Conservation (phyloP, 768 basidiomycete genomes). For the Rhodotorula babjevae region DNA sequence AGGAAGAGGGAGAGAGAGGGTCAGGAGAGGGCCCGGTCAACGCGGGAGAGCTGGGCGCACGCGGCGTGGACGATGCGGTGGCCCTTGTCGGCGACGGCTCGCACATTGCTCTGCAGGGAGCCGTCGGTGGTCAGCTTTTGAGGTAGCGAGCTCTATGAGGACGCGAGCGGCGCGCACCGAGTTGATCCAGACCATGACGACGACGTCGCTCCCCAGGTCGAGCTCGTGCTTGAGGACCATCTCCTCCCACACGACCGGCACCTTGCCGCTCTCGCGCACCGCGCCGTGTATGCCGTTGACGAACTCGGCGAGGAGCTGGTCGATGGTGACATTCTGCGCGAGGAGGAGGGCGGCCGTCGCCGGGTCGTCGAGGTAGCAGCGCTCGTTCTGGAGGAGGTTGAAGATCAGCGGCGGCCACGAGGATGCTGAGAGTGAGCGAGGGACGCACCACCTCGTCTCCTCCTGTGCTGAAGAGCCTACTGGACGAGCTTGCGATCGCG, state of each 20-base stretch:
- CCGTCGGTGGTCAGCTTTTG: too few species aligned
- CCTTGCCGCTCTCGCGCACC: conserved; percentile 60
- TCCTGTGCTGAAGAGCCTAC: conserved; percentile 68
- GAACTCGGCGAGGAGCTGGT: conserved; percentile 63
- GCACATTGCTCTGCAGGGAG: conserved; percentile 50
- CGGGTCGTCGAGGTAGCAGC: conserved; percentile 52
- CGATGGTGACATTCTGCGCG: conserved; percentile 55
- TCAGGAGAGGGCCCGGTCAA: background rate
- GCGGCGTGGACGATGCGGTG: conserved; percentile 64
- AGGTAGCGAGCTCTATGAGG: too few species aligned
- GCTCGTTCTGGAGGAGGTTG: conserved; percentile 22
- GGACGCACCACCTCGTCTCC: conserved; percentile 65
- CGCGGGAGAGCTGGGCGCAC: background rate
- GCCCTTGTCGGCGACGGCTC: conserved; percentile 59
- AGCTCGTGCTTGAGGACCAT: conserved; percentile 61
- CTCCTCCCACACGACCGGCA: conserved; percentile 79
- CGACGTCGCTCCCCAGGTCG: conserved; percentile 53
- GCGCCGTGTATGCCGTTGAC: conserved; percentile 59
- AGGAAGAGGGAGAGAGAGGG: background rate
- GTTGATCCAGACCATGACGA: conserved; percentile 55
- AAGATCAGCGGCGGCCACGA: too few species aligned
- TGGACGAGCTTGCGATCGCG: conserved; percentile 53
- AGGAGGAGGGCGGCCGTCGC: conserved; percentile 58
- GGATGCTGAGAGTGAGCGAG: too few species aligned
- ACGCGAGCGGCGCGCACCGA: background rate